Conservation (phyloP, 495 filamentous ascomycete genomes). For the Trichoderma gamsii region DNA sequence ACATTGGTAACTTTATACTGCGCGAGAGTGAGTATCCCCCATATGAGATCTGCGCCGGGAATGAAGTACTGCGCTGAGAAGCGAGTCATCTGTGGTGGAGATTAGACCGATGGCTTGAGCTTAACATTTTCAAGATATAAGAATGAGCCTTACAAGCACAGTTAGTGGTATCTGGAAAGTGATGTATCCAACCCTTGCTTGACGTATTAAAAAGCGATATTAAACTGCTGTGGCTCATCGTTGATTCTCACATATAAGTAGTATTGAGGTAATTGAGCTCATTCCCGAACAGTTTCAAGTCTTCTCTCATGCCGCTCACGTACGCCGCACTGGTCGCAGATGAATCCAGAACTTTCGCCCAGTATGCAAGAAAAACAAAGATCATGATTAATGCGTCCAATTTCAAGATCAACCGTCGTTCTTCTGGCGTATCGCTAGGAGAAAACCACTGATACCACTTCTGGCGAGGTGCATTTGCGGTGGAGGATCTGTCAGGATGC, state of each 20-base stretch:
- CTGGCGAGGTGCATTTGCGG: neutral
- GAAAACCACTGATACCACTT: slow-evolving; percentile 4
- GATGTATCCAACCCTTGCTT: slow-evolving; percentile 34
- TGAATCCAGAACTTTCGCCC: neutral
- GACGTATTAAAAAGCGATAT: neutral
- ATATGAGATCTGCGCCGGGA: slow-evolving; percentile 48
- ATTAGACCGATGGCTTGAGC: neutral
- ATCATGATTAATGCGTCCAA: neutral
- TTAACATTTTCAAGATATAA: slow-evolving; percentile 25
- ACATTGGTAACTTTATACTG: slow-evolving; percentile 44
- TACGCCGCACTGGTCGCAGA: slow-evolving; percentile 28
- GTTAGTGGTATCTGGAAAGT: slow-evolving; percentile 50
- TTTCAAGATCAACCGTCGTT: neutral
- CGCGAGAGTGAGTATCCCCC: slow-evolving; percentile 51
- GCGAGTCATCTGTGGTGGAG: slow-evolving; percentile 6
- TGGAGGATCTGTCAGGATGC: neutral
- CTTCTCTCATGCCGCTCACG: slow-evolving; percentile 45
- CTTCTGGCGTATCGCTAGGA: neutral
- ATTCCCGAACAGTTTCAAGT: slow-evolving; percentile 39
- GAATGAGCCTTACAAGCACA: slow-evolving; percentile 48
- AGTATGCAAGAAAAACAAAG: neutral
- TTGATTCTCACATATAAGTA: slow-evolving; percentile 24
- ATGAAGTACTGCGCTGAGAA: slow-evolving; percentile 34
- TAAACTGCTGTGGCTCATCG: neutral
- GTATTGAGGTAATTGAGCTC: slow-evolving; percentile 39